Evolutionary conservation across 202 grass and related monocot species (phyloP).

Genomic region (Alloteropsis angusta): DNA sequence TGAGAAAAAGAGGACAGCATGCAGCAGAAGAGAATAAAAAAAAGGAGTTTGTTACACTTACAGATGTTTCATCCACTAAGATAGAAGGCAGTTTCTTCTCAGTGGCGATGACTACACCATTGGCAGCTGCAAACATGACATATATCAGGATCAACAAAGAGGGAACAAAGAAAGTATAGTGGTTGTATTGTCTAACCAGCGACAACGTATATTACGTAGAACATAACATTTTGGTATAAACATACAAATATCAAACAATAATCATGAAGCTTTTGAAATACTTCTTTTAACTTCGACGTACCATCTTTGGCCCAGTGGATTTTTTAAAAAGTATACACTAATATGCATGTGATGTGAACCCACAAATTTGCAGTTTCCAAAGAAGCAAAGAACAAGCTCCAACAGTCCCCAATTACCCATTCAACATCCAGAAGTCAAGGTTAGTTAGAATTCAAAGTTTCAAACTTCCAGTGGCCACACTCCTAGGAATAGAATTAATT

Average conservation of each 20-base stretch:
- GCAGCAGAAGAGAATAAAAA: not conserved
- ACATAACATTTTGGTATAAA: not conserved
- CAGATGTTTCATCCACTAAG: conserved; percentile 68
- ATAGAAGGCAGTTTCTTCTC: conserved; percentile 84
- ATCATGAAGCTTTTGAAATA: not conserved
- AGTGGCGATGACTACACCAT: conserved; percentile 71
- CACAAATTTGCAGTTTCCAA: not conserved
- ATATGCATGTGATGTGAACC: not conserved
- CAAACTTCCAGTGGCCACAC: not conserved
- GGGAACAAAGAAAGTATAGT: not conserved
- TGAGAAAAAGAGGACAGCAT: not conserved
- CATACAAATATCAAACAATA: not conserved
- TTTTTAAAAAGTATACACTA: not conserved
- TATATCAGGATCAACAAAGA: conserved; percentile 13
- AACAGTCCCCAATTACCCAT: not conserved
- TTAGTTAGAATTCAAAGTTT: not conserved
- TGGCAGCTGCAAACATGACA: conserved; percentile 50
- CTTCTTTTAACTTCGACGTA: not conserved
- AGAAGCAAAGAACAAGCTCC: not conserved
- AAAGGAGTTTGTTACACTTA: conserved; percentile 19
- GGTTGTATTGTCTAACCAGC: not conserved
- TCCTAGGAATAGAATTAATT: not conserved
- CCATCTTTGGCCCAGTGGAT: not conserved
- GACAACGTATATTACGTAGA: not conserved
- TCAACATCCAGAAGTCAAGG: not conserved